Conservation (phyloP, 108 stramenopile species). For the Pseudonitzschia multistriata region DNA sequence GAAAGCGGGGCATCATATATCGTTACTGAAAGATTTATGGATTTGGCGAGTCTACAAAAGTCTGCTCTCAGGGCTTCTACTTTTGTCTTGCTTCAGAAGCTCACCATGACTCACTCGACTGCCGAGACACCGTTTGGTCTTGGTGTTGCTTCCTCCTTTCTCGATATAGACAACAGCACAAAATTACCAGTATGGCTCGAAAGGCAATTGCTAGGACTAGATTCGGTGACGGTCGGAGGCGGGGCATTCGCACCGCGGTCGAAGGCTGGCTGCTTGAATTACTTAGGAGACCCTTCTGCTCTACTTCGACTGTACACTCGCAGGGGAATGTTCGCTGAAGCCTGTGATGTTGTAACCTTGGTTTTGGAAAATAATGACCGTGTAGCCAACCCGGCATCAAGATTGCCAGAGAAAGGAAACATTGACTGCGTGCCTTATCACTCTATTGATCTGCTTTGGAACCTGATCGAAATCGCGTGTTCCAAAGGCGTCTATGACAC, state of each 20-base stretch:
- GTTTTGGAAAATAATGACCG: constrained; percentile 20
- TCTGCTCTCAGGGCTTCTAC: constrained; percentile 12
- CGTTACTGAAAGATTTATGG: constrained; percentile 8
- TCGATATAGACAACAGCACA: constrained; percentile 25
- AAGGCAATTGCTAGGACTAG: constrained; percentile 47
- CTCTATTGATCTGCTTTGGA: constrained; percentile 71
- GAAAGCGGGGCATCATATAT: constrained; percentile 15
- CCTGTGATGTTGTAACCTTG: constrained; percentile 57
- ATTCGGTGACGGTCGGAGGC: neutral
- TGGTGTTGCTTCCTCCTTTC: constrained; percentile 56
- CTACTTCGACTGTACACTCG: constrained; percentile 64
- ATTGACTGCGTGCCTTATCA: constrained; percentile 80
- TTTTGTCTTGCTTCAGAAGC: constrained; percentile 51
- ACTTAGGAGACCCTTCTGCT: constrained; percentile 57
- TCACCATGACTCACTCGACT: constrained; percentile 46
- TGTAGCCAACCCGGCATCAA: constrained; percentile 30
- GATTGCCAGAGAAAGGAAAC: constrained; percentile 77
- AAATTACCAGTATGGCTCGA: constrained; percentile 75
- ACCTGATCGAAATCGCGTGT: constrained; percentile 51
- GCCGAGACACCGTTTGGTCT: constrained; percentile 50
- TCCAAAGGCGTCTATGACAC: constrained; percentile 14
- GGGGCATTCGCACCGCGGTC: constrained; percentile 54
- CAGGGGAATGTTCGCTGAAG: constrained; percentile 57
- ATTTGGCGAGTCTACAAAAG: neutral
- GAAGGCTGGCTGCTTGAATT: constrained; percentile 3